Evolutionary conservation across 202 grass and related monocot genomes (phyloP).

Genomic region (Musa balbisiana): DNA sequence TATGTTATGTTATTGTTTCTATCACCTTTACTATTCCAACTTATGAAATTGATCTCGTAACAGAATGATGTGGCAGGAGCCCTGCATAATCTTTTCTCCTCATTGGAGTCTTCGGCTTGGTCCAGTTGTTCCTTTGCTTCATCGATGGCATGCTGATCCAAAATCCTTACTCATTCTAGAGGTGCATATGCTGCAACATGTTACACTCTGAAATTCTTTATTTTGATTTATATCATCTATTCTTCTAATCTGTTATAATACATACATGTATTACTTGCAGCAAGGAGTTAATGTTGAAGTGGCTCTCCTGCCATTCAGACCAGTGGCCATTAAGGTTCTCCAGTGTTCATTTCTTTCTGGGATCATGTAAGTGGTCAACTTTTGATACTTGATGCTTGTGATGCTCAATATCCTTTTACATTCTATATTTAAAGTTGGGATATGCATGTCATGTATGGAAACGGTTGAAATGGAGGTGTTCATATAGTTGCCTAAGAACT

Average conservation of each 20-base stretch:
- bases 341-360: slow-evolving; percentile 94
- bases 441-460: neutral
- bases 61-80: slow-evolving; percentile 80
- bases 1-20: neutral
- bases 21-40: slow-evolving; percentile 11
- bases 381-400: slow-evolving; percentile 21
- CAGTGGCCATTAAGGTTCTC: slow-evolving; percentile 58
- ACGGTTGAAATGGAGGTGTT: neutral
- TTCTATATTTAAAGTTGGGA: neutral
- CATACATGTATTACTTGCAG: slow-evolving; percentile 36
- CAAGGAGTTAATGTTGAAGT: slow-evolving; percentile 62
- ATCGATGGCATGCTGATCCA: slow-evolving; percentile 56
- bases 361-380: slow-evolving; percentile 40
- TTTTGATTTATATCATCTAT: slow-evolving; percentile 1
- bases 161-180: slow-evolving; percentile 75
- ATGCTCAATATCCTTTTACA: neutral
- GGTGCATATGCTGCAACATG: slow-evolving; percentile 25
- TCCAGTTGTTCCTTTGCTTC: slow-evolving; percentile 64
- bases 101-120: slow-evolving; percentile 75
- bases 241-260: neutral
- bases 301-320: slow-evolving; percentile 61
- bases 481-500: too few relatives aligned
- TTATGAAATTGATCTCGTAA: slow-evolving; percentile 21
- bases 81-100: slow-evolving; percentile 71
- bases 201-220: neutral